phyloP scores from a whole-genome alignment of 139 green algal genomes.

The Chlorella sp. region DNA sequence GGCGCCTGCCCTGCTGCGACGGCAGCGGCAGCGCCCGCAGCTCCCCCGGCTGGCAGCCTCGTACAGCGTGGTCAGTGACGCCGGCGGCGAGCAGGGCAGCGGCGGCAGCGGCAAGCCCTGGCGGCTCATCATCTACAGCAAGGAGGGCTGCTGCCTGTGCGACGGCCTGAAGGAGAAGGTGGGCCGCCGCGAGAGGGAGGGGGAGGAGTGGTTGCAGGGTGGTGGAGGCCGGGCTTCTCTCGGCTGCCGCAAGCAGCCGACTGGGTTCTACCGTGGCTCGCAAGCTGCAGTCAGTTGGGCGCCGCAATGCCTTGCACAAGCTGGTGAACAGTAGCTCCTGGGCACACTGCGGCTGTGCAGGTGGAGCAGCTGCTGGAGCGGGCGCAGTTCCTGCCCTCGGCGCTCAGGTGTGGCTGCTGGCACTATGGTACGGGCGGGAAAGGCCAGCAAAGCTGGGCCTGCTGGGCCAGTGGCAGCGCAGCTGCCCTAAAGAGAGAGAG shows the following conservation, averaged over 20 bases:
- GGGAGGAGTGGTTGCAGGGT: no score
- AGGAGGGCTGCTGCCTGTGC: conserved; percentile 66
- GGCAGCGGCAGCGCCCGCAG: not conserved
- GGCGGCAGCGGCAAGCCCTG: not conserved
- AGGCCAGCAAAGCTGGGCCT: no score
- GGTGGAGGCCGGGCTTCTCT: no score
- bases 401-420: conserved; percentile 17
- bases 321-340: no score
- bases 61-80: conserved; percentile 1
- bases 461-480: no score
- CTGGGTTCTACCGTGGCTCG: no score
- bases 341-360: no score
- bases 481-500: no score
- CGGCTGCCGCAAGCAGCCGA: no score
- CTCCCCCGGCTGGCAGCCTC: conserved; percentile 13
- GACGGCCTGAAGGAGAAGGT: conserved; percentile 59
- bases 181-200: no score
- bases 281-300: no score
- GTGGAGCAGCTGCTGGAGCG: conserved; percentile 56
- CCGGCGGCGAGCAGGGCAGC: not conserved
- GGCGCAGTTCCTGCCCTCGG: conserved; percentile 55
- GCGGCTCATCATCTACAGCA: conserved; percentile 69
- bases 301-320: no score
- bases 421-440: not conserved
- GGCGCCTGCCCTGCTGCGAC: not conserved